Conservation (phyloP, 106 monocot species). For the Acorus gramineus region DNA sequence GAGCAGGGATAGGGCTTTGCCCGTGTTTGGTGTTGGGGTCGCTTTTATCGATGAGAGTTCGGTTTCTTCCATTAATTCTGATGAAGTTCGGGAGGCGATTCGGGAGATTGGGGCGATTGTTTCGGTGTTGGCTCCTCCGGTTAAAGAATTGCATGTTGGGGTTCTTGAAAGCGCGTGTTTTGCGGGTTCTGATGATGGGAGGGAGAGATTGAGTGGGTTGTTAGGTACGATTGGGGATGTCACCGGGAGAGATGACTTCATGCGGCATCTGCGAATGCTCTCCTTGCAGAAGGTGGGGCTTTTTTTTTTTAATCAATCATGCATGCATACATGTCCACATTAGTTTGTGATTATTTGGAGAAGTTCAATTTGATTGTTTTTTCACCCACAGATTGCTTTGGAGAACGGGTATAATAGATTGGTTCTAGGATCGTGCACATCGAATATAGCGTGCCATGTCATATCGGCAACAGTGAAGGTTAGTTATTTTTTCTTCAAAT, state of each 20-base stretch:
- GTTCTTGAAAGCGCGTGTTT: slow-evolving; percentile 51
- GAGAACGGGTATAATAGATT: slow-evolving; percentile 73
- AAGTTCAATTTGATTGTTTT: too few species aligned
- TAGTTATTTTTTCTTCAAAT: neutral
- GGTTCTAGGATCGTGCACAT: slow-evolving; percentile 74
- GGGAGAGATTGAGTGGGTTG: slow-evolving; percentile 25
- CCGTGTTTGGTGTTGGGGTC: slow-evolving; percentile 84
- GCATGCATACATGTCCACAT: too few species aligned
- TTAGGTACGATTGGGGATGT: slow-evolving; percentile 48
- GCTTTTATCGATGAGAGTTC: slow-evolving; percentile 74
- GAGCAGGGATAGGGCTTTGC: slow-evolving; percentile 74
- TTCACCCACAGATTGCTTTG: slow-evolving; percentile 58
- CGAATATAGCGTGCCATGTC: slow-evolving; percentile 63
- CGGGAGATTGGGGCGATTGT: slow-evolving; percentile 47
- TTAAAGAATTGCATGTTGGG: slow-evolving; percentile 52
- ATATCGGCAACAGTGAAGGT: slow-evolving; percentile 93
- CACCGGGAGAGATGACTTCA: slow-evolving; percentile 87
- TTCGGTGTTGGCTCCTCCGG: slow-evolving; percentile 38
- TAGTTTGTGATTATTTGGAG: too few species aligned
- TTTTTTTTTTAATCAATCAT: neutral
- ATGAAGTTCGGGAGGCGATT: slow-evolving; percentile 30
- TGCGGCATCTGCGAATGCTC: slow-evolving; percentile 49
- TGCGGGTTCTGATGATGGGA: slow-evolving; percentile 17
- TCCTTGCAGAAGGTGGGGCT: slow-evolving; percentile 74
- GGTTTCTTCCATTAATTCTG: slow-evolving; percentile 10